Evolutionary conservation across 2,329 filamentous ascomycete genomes (phyloP).

Genomic region (Myriangium duriaei): DNA sequence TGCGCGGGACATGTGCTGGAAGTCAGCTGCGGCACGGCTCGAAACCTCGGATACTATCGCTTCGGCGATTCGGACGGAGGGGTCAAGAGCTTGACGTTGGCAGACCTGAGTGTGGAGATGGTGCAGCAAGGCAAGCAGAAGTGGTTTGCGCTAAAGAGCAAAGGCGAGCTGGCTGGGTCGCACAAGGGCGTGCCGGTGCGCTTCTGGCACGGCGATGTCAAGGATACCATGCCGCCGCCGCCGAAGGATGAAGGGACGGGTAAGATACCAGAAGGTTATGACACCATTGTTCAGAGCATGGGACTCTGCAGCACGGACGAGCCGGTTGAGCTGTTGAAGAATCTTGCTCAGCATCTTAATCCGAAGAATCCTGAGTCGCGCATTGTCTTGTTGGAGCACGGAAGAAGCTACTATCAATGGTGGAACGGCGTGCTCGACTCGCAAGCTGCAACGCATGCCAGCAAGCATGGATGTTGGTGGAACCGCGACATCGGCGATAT

Average conservation of each 20-base stretch:
- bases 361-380: slow-evolving; percentile 30
- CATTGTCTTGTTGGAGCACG: slow-evolving; percentile 39
- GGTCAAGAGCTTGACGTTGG: slow-evolving; percentile 32
- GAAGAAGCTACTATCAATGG: slow-evolving; percentile 36
- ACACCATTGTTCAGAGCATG: slow-evolving; percentile 40
- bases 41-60: slow-evolving; percentile 35
- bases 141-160: slow-evolving; percentile 30
- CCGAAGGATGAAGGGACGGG: slow-evolving; percentile 16
- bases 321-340: slow-evolving; percentile 32
- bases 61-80: slow-evolving; percentile 14
- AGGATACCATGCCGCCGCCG: slow-evolving; percentile 31
- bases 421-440: slow-evolving; percentile 35
- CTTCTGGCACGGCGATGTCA: slow-evolving; percentile 33
- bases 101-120: slow-evolving; percentile 37
- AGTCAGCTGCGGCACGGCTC: slow-evolving; percentile 36
- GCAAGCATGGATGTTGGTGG: slow-evolving; percentile 40
- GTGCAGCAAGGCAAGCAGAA: slow-evolving; percentile 36
- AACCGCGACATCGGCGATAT: slow-evolving; percentile 39
- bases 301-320: slow-evolving; percentile 37
- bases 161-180: slow-evolving; percentile 10
- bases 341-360: slow-evolving; percentile 28
- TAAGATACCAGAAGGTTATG: slow-evolving; percentile 27
- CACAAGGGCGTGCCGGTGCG: slow-evolving; percentile 14
- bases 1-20: slow-evolving; percentile 37
- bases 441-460: slow-evolving; percentile 34